These are phyloP conservation scores for Cochlearia excelsa DNA, from an alignment of 345 rosid species.

Conservation along the genomic window DNA sequence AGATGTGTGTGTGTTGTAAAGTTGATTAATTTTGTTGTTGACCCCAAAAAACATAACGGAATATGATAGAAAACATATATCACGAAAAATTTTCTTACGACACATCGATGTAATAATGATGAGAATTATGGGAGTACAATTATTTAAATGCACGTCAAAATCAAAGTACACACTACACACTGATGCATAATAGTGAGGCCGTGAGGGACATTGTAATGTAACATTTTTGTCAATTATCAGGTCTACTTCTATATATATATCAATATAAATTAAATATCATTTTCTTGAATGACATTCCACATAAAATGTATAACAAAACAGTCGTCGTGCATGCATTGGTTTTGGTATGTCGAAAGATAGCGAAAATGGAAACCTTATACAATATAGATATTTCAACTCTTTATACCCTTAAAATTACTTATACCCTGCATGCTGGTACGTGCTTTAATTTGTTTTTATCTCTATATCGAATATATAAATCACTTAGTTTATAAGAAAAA, in stretches of 20 bases:
- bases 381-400: background rate
- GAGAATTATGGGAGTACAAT: constrained; percentile 24
- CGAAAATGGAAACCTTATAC: background rate
- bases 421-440: background rate
- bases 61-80: constrained; percentile 1
- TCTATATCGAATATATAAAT: too few relatives aligned
- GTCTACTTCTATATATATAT: too few relatives aligned
- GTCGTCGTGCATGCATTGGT: too few relatives aligned
- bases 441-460: background rate
- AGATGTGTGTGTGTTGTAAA: too few relatives aligned
- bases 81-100: constrained; percentile 17
- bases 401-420: background rate
- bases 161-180: constrained; percentile 3
- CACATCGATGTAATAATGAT: constrained; percentile 31
- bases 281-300: background rate
- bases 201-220: background rate
- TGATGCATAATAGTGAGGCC: constrained; percentile 3
- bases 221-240: background rate
- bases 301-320: too few relatives aligned
- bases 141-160: constrained; percentile 21
- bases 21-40: background rate
- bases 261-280: too few relatives aligned
- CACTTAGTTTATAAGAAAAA: too few relatives aligned
- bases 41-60: constrained; percentile 6
- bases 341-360: background rate